Evolutionary conservation across 2,329 filamentous ascomycete genomes (phyloP).

Genomic region (Sclerotinia glacialis): DNA sequence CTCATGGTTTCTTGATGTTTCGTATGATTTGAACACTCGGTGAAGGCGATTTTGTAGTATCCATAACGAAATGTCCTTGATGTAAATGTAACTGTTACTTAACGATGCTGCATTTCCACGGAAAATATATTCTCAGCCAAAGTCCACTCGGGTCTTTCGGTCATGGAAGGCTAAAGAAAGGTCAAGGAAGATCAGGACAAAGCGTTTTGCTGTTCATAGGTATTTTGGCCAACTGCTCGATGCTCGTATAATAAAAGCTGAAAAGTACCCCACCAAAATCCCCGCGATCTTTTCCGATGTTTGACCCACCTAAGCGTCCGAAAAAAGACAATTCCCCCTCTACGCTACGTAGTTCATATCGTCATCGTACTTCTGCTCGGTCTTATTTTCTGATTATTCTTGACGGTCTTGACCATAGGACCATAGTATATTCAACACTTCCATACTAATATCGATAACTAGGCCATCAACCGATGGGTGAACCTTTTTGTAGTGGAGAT

Average conservation of each 20-base stretch:
- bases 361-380: constrained; percentile 14
- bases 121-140: background rate
- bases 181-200: background rate
- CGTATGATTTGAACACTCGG: background rate
- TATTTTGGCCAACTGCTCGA: too few relatives aligned
- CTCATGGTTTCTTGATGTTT: background rate
- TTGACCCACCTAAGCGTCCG: background rate
- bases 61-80: background rate
- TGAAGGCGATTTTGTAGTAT: background rate
- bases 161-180: background rate
- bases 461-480: background rate
- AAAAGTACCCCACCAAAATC: constrained; percentile 5
- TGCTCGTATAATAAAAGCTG: background rate
- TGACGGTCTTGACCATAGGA: too few relatives aligned
- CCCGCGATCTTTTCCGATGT: constrained; percentile 12
- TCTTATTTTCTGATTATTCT: background rate
- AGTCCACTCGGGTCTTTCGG: background rate
- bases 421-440: background rate
- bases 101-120: background rate
- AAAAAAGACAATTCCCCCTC: background rate
- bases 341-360: constrained; percentile 8
- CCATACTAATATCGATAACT: background rate
- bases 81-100: background rate
- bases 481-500: constrained; percentile 1
- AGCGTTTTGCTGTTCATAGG: background rate